Evolutionary conservation across 768 basidiomycete species (phyloP).

Genomic region (Tricholoma furcatifolium): DNA sequence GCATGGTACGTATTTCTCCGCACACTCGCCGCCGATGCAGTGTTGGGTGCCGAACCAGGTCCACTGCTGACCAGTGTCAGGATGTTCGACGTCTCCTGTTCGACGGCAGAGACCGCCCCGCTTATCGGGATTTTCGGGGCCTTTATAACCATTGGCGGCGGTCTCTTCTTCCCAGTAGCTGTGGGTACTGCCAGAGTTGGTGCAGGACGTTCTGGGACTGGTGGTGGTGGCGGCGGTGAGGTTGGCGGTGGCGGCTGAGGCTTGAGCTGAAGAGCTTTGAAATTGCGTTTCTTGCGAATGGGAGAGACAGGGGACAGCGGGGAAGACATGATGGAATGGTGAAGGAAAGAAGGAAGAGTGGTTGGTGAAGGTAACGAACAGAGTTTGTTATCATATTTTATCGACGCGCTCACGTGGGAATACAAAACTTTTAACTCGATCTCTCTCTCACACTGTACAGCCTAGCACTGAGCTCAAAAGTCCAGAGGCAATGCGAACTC

Average conservation of each 20-base stretch:
- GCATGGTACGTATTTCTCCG: slow-evolving; percentile 76
- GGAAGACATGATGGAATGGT: slow-evolving; percentile 6
- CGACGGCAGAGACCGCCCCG: slow-evolving; percentile 36
- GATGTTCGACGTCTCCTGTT: slow-evolving; percentile 42
- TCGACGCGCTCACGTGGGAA: slow-evolving; percentile 18
- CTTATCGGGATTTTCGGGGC: slow-evolving; percentile 60
- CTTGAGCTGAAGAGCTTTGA: slow-evolving; percentile 80
- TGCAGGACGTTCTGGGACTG: slow-evolving; percentile 48
- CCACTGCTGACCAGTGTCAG: slow-evolving; percentile 47
- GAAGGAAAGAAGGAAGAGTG: slow-evolving; percentile 4
- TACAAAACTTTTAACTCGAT: not conserved
- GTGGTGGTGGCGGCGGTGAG: slow-evolving; percentile 34
- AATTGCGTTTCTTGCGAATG: slow-evolving; percentile 89
- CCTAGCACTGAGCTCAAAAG: no score
- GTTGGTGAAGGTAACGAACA: slow-evolving; percentile 5
- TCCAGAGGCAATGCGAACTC: not conserved
- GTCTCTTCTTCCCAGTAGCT: slow-evolving; percentile 59
- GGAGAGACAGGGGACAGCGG: slow-evolving; percentile 30
- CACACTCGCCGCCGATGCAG: slow-evolving; percentile 47
- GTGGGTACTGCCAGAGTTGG: slow-evolving; percentile 39
- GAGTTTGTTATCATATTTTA: slow-evolving; percentile 12
- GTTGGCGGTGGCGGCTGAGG: slow-evolving; percentile 44
- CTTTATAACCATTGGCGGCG: slow-evolving; percentile 80
- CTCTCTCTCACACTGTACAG: not conserved
- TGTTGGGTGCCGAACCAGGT: slow-evolving; percentile 52